Percentiles rank a stretch among this genome's conserved stretches.
Evolutionary conservation across 306 rosid genomes (phyloP).

Genomic region (Dryas alaskensis): DNA sequence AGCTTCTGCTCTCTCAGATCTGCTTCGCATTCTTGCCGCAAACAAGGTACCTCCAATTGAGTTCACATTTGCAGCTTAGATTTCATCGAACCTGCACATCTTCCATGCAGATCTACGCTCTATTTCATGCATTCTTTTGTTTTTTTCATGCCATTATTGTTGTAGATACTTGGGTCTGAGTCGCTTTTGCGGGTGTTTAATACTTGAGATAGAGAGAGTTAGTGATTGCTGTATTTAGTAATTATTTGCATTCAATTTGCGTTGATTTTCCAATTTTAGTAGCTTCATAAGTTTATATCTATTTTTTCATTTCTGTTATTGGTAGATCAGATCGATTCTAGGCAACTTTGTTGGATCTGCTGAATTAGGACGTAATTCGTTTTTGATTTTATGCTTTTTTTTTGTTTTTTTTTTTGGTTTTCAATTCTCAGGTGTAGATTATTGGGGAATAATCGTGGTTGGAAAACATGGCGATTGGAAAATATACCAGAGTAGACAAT

Average conservation of each 20-base stretch:
- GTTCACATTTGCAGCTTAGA: neutral
- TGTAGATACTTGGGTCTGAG: neutral
- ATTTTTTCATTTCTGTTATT: neutral
- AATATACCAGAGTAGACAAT: conserved; percentile 67
- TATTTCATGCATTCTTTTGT: neutral
- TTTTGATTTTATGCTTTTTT: conserved; percentile 1
- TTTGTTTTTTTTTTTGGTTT: neutral
- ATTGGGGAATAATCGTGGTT: conserved; percentile 17
- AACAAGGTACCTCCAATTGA: conserved; percentile 27
- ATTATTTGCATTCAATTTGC: neutral
- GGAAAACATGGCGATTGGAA: conserved; percentile 64
- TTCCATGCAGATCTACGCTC: conserved; percentile 20
- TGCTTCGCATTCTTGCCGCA: neutral
- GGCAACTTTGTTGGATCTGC: neutral
- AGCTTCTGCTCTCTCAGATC: conserved; percentile 28
- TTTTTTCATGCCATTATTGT: neutral
- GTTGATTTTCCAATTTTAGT: neutral
- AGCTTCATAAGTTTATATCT: neutral
- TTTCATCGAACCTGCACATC: neutral
- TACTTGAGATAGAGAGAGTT: neutral
- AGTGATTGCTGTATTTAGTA: neutral
- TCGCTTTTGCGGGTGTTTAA: neutral
- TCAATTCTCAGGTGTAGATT: conserved; percentile 24
- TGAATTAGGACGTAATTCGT: neutral
- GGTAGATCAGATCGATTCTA: neutral